These are phyloP conservation scores for Pseudogymnoascus sp. DNA, from an alignment of 2,329 filamentous ascomycete genomes.

Conservation along the genomic window DNA sequence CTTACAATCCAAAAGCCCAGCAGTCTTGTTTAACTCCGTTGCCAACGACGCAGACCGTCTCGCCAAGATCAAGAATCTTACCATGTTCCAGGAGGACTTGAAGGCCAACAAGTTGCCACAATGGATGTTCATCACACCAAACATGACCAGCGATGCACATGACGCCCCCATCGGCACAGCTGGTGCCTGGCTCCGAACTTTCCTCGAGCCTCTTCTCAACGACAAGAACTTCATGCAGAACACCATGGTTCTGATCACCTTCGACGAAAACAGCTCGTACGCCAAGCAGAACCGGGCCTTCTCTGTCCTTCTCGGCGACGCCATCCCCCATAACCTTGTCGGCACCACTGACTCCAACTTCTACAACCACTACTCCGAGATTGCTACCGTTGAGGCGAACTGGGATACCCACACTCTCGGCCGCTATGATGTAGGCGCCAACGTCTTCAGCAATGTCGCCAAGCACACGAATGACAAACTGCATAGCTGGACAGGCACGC, in stretches of 20 bases:
- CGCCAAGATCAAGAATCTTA: constrained; percentile 67
- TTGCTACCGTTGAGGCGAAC: constrained; percentile 62
- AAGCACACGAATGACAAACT: constrained; percentile 49
- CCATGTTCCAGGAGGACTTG: constrained; percentile 61
- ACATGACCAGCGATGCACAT: constrained; percentile 71
- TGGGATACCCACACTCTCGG: constrained; percentile 63
- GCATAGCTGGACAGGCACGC: constrained; percentile 21
- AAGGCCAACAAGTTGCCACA: constrained; percentile 58
- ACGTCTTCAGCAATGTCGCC: constrained; percentile 57
- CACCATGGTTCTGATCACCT: constrained; percentile 69
- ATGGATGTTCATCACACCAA: constrained; percentile 64
- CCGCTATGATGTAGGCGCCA: constrained; percentile 65
- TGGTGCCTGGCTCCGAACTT: constrained; percentile 58
- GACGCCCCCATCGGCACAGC: constrained; percentile 64
- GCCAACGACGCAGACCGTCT: constrained; percentile 52
- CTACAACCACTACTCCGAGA: constrained; percentile 66
- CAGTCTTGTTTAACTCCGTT: constrained; percentile 59
- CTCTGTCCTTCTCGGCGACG: constrained; percentile 65
- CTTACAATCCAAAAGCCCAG: constrained; percentile 29
- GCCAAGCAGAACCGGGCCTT: constrained; percentile 60
- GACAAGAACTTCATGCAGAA: constrained; percentile 67
- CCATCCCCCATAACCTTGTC: constrained; percentile 54
- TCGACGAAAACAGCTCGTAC: constrained; percentile 72
- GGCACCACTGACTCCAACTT: constrained; percentile 63
- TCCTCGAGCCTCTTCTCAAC: constrained; percentile 62